Evolutionary conservation across 768 basidiomycete genomes (phyloP), one percentile per base, ranked within the genome.

Genomic region (Hebeloma cylindrosporum): DNA sequence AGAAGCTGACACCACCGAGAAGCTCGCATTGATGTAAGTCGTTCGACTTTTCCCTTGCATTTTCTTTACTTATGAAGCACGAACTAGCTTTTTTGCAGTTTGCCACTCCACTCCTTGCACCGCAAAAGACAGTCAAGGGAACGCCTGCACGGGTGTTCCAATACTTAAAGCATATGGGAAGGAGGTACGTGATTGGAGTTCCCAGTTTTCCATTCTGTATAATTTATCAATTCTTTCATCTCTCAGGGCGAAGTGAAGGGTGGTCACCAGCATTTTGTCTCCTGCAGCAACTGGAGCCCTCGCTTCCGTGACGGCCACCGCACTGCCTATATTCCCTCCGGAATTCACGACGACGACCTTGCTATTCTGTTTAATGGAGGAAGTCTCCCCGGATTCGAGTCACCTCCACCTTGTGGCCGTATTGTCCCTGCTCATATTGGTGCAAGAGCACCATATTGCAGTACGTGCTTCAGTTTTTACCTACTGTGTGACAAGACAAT

Each of bases 391-490:
- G 29, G 29, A 14, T 21, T 17, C 3, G 44, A 39, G 7, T 27
- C n/a, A 18, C 16, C 18, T 29, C 13, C 27, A 2, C 34, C 35
- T 3, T 45, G 44, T 20, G 26, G 35, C 17, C 34, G 27, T 8
- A 26, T 45, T 3, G 23, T 45, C 3, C 26, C 44, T 4, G 34
- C 44, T 3, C 44, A 45, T 23, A 45, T 45, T 38, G 44, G 26
- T 5, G 16, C 8, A n/a, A 37, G 26, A 23, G 34, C 29, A 6
- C 18, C 18, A 14, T 10, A 37, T 8, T 45, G 44, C 28, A 17
- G 44, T 45, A 45, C 9, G 44, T 45, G 2, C 13, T 5, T 20
- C 17, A 16, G n/a, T 20, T 5, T 30, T 23, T 4, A 3, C 16
- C 16, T n/a, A n/a, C 18, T 7, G 18, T 26, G 13, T 23, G 17